A percentile compares a stretch with the other conserved stretches of the same genome.
phyloP scores from a whole-genome alignment of 345 rosid genomes.

The Gossypium thurberi region DNA sequence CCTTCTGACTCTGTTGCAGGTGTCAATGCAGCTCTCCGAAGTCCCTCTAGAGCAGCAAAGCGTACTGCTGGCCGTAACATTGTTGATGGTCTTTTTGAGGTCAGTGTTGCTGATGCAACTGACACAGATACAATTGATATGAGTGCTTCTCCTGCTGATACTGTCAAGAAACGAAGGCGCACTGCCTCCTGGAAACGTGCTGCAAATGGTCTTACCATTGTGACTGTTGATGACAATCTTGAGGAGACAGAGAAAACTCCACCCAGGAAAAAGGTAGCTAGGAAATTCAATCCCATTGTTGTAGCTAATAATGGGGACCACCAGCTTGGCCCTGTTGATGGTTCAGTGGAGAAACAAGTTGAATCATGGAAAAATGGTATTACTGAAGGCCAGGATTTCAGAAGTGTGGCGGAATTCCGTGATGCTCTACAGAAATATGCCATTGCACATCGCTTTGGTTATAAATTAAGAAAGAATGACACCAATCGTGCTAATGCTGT shows the following conservation, averaged over 20 bases:
- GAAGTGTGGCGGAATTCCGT: slow-evolving; percentile 68
- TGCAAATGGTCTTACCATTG: slow-evolving; percentile 32
- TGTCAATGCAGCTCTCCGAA: slow-evolving; percentile 21
- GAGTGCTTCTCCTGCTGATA: slow-evolving; percentile 57
- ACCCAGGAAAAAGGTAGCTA: slow-evolving; percentile 25
- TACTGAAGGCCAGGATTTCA: slow-evolving; percentile 81
- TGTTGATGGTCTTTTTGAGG: slow-evolving; percentile 11
- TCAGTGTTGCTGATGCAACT: slow-evolving; percentile 16
- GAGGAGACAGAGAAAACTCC: slow-evolving; percentile 32
- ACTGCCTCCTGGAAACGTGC: slow-evolving; percentile 38
- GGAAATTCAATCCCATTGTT: slow-evolving; percentile 20
- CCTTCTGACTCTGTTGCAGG: slow-evolving; percentile 18
- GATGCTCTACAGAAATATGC: slow-evolving; percentile 78
- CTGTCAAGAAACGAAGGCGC: slow-evolving; percentile 77
- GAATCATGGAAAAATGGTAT: slow-evolving; percentile 78
- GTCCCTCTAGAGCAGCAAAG: slow-evolving; percentile 12
- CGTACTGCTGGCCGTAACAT: not conserved
- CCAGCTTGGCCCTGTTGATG: slow-evolving; percentile 19
- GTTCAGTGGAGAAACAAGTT: slow-evolving; percentile 38
- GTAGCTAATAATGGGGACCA: slow-evolving; percentile 30
- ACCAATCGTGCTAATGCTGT: slow-evolving; percentile 66
- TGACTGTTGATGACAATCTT: slow-evolving; percentile 23
- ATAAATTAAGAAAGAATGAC: slow-evolving; percentile 77
- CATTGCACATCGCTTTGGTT: slow-evolving; percentile 72
- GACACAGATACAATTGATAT: slow-evolving; percentile 30